Base-by-base conservation (phyloP, 441 rosid genomes). In the Aquilaria agallochum region DNA sequence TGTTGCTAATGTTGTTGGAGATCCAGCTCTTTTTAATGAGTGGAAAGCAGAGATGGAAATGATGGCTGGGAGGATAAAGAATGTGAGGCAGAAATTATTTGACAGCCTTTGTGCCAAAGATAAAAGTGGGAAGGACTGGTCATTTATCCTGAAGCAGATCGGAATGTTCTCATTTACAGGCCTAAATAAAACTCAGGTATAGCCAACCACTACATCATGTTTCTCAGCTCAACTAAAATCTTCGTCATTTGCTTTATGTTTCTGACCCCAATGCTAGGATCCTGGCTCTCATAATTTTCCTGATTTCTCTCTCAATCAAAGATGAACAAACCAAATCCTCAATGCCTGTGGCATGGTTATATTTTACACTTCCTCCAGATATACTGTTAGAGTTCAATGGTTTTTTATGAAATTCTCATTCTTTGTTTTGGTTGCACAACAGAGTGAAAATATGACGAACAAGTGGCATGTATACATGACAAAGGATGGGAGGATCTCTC, bases 101-200 rank as follows among this genome's bases (percentile, higher is more conserved):
- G 89, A 91, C 61, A 82, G 90, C 70, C 92, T 94, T 30, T 72
- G 78, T 11, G 68, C 85, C 50, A 89, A 87, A 75, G 99, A 94
- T 61, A 87, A 80, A 72, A 87, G 92, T 30, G 88, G 96, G 20
- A 91, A 94, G 57, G 99, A 91, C 60, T 94, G 97, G 97, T 91
- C 96, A 53, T 91, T 89, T 69, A 82, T 94, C 59, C 79, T 94
- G 5, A 87, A 80, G 74, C 99, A 89, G 78, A 94, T 94, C 62
- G 97, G 99, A 79, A 94, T 94, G 99, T 91, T 94, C 86, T 91
- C 96, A 9, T 94, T 89, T 78, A 91, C 99, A 0, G 96, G 97
- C 69, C 79, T 94, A 75, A 87, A 74, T 85, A 89, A 83, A 78
- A 61, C 90, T 67, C 97, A 89, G 98, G 98, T 90, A 78, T 55